Percentiles rank a stretch among this genome's conserved stretches.
Conservation (phyloP, 1,139 yeast species). For the Geotrichum siamense region DNA sequence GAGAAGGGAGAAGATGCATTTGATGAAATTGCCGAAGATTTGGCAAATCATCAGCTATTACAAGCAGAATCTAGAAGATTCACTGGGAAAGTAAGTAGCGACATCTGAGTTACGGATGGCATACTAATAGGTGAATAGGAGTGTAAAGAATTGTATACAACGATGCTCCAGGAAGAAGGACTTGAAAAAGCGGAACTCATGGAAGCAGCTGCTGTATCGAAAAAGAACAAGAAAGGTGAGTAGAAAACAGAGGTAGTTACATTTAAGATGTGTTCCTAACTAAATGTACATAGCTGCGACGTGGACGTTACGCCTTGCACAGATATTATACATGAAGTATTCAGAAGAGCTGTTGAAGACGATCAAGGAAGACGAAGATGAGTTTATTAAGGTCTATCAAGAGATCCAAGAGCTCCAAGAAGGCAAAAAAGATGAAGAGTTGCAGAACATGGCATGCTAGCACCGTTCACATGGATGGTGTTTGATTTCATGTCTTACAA, state of each 20-base stretch:
- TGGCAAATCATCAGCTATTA: conserved; percentile 33
- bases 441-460: no score
- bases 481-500: no score
- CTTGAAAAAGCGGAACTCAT: conserved; percentile 21
- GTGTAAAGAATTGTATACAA: conserved; percentile 26
- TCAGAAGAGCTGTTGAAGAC: conserved; percentile 25
- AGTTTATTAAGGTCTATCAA: conserved; percentile 24
- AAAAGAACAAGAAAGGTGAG: conserved; percentile 13
- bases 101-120: neutral
- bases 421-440: conserved; percentile 13
- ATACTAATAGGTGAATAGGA: conserved; percentile 18
- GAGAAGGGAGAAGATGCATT: conserved; percentile 32
- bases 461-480: no score
- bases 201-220: conserved; percentile 1
- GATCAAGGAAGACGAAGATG: conserved; percentile 28
- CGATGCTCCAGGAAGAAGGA: conserved; percentile 26
- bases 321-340: conserved; percentile 29
- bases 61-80: conserved; percentile 19
- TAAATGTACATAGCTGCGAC: neutral
- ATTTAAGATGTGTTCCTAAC: no score
- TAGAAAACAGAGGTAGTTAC: neutral
- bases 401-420: conserved; percentile 17
- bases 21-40: conserved; percentile 26
- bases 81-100: conserved; percentile 13
- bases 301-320: conserved; percentile 27